Conservation (phyloP, 768 basidiomycete genomes). For the Boletus eberwhitei region DNA sequence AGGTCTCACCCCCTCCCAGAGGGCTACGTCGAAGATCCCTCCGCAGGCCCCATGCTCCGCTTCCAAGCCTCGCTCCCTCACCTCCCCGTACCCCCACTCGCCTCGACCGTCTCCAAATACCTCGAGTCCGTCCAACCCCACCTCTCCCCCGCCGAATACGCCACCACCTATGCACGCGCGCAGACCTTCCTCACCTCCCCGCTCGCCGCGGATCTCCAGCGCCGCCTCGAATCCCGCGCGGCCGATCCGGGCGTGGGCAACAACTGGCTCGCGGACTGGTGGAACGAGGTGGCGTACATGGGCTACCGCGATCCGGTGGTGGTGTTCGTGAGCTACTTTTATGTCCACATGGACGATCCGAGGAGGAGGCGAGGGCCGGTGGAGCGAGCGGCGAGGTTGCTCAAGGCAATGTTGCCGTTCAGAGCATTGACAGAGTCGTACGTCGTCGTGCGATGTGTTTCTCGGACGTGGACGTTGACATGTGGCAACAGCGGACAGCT, state of each 20-base stretch:
- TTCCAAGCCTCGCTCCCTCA: conserved; percentile 69
- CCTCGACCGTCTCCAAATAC: conserved; percentile 84
- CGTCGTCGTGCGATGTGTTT: neutral
- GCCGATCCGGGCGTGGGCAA: conserved; percentile 42
- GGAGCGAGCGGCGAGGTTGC: conserved; percentile 72
- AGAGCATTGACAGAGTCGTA: conserved; percentile 80
- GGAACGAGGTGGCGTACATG: conserved; percentile 93
- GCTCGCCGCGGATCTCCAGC: conserved; percentile 69
- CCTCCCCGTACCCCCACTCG: conserved; percentile 81
- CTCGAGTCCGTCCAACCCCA: conserved; percentile 81
- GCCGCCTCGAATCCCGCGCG: conserved; percentile 73
- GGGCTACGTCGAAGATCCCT: conserved; percentile 52
- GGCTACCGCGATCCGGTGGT: conserved; percentile 87
- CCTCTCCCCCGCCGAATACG: conserved; percentile 60
- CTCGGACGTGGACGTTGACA: neutral
- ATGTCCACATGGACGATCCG: conserved; percentile 74
- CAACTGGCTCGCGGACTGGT: conserved; percentile 98
- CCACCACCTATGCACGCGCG: conserved; percentile 55
- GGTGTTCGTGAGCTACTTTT: conserved; percentile 94
- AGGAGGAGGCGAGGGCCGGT: conserved; percentile 50
- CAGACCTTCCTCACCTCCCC: conserved; percentile 68
- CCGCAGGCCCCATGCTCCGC: conserved; percentile 66
- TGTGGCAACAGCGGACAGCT: conserved; percentile 53
- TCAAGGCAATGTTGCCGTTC: conserved; percentile 86
- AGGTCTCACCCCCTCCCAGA: conserved; percentile 34